phyloP scores from a whole-genome alignment of 2,329 filamentous ascomycete species.

The Thelonectria rubi region DNA sequence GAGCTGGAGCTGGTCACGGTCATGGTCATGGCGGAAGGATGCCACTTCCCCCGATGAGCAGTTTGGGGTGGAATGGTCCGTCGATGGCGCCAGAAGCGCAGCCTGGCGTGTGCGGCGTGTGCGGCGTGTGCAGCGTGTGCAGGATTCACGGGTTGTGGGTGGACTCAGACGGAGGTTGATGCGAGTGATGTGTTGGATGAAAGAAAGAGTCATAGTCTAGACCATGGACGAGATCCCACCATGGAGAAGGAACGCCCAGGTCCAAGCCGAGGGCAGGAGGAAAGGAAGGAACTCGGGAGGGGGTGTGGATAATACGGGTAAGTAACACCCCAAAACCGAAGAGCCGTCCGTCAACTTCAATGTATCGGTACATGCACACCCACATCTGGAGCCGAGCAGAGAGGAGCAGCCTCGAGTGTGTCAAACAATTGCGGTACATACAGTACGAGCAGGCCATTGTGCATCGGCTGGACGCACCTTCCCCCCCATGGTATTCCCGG shows the following conservation, averaged over 20 bases:
- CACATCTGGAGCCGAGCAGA: background rate
- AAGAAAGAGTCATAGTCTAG: slow-evolving; percentile 31
- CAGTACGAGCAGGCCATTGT: background rate
- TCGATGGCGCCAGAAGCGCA: slow-evolving; percentile 12
- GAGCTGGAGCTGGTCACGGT: background rate
- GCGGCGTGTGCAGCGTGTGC: no score
- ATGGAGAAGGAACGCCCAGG: slow-evolving; percentile 17
- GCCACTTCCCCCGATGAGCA: slow-evolving; percentile 11
- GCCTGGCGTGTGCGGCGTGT: background rate
- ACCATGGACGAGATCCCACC: slow-evolving; percentile 27
- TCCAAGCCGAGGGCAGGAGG: background rate
- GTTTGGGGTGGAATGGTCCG: slow-evolving; percentile 1
- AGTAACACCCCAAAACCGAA: background rate
- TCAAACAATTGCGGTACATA: background rate
- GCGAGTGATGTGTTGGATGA: slow-evolving; percentile 12
- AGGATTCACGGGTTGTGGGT: slow-evolving; percentile 12
- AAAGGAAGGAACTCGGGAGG: slow-evolving; percentile 5
- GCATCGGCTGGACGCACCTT: slow-evolving; percentile 23
- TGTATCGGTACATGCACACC: slow-evolving; percentile 18
- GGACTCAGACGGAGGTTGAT: slow-evolving; percentile 17
- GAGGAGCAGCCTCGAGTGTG: background rate
- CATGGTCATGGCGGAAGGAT: background rate
- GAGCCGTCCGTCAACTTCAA: slow-evolving; percentile 12
- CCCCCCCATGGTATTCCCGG: slow-evolving; percentile 32
- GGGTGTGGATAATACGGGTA: slow-evolving; percentile 20